Evolutionary conservation across 352 stramenopile species (phyloP).

Genomic region (Globisporangium takayamanum): DNA sequence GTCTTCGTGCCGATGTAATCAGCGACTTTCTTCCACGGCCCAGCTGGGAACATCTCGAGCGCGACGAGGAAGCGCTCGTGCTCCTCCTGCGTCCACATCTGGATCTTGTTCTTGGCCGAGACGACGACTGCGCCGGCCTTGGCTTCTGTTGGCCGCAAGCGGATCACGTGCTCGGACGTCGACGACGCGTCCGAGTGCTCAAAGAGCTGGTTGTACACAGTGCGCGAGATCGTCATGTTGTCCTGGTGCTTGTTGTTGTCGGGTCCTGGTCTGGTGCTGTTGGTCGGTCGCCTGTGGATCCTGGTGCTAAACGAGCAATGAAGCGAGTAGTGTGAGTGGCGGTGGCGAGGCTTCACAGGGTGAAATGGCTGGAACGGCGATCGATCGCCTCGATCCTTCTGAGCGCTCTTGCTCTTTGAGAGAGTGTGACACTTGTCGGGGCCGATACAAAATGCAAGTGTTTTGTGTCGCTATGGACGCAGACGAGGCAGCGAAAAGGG

Average conservation of each 20-base stretch:
- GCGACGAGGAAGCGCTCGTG: constrained; percentile 81
- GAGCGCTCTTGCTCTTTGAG: too few species aligned
- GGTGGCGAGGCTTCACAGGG: too few species aligned
- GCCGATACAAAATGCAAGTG: too few species aligned
- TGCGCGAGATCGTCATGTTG: constrained; percentile 76
- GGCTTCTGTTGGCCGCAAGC: constrained; percentile 66
- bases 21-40: constrained; percentile 83
- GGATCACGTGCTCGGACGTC: constrained; percentile 48
- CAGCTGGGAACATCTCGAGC: constrained; percentile 79
- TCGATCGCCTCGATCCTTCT: too few species aligned
- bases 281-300: neutral
- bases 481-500: too few species aligned
- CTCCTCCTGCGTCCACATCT: constrained; percentile 85
- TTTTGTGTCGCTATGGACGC: too few species aligned
- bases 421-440: too few species aligned
- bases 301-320: constrained; percentile 15
- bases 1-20: constrained; percentile 83
- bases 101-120: constrained; percentile 78
- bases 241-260: neutral
- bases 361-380: too few species aligned
- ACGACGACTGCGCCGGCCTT: constrained; percentile 73
- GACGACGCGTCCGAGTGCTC: constrained; percentile 35
- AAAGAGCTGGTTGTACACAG: constrained; percentile 82
- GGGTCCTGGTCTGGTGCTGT: neutral
- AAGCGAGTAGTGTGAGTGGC: constrained; percentile 2